Evolutionary conservation across 306 rosid species (phyloP), one percentile per base, ranked within the genome.

Genomic region (cucumber (Cucumis sativus)): DNA sequence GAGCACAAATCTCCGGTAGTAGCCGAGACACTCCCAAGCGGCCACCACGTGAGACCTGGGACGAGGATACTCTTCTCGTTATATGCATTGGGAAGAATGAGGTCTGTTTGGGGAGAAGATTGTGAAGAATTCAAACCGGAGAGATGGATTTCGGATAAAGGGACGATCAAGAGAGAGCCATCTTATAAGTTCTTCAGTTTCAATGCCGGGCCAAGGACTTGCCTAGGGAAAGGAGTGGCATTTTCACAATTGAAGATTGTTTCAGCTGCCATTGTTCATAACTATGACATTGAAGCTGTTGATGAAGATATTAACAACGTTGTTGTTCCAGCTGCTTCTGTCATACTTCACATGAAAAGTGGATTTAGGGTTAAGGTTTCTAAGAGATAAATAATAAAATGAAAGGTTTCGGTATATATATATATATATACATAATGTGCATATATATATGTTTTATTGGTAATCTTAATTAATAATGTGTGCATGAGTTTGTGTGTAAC

Each of bases 61-160:
- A 62, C 65, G 12, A 77, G 0, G 12, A 61, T 90, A 15, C 18
- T 86, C 21, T 13, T 84, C 39, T 76, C 77, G 3, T 23, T 81
- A 10, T 90, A 88, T 61, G 17, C 91, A 41, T 82, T 87, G 85
- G 96, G 96, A 11, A 88, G 96, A 65, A 51, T 58, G 80, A 86
- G 82, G 76, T 74, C 62, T 2, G 74, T 84, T 30, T 88, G 92
- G 92, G 95, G 90, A 7, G 5, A 79, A 43, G 92, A 90, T 72
- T 83, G 84, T 52, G 15, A 66, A 28, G 96, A 90, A 33, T 88
- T 88, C 67, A 90, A 85, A 79, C 92, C 96, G 13, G 92, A 88
- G 81, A 83, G 95, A 23, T 90, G 90, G 95, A 85, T 90, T 1
- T 80, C 87, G 0, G 70, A 83, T 6, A 41, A 39, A 56, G 90